These are phyloP conservation scores for Penicillium sp. DNA, from an alignment of 2,329 filamentous ascomycete species.

Conservation along the genomic window DNA sequence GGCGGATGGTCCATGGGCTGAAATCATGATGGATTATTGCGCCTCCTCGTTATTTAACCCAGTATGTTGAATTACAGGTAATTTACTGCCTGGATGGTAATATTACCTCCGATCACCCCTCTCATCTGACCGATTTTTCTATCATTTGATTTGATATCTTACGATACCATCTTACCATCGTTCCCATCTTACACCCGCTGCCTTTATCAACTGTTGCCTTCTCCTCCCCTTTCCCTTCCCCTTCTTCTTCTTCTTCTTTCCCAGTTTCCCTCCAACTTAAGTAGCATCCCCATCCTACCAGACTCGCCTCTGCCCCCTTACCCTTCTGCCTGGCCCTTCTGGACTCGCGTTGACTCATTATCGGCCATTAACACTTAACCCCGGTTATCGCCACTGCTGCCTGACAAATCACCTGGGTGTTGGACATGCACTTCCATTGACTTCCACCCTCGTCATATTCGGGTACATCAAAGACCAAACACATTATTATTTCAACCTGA, in stretches of 20 bases:
- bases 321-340: neutral
- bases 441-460: slow-evolving; percentile 26
- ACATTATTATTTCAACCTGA: neutral
- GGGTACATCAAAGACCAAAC: slow-evolving; percentile 2
- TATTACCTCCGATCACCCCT: neutral
- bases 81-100: neutral
- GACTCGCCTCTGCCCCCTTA: neutral
- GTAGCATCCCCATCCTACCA: slow-evolving; percentile 3
- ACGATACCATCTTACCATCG: slow-evolving; percentile 4
- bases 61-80: neutral
- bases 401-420: slow-evolving; percentile 31
- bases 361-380: slow-evolving; percentile 30
- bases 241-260: slow-evolving; percentile 3
- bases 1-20: neutral
- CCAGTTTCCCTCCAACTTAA: neutral
- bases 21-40: neutral
- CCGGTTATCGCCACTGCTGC: slow-evolving; percentile 30
- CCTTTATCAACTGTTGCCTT: slow-evolving; percentile 6
- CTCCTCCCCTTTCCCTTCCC: neutral
- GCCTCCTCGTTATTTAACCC: neutral
- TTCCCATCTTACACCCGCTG: slow-evolving; percentile 1
- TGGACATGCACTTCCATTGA: slow-evolving; percentile 32
- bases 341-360: slow-evolving; percentile 22
- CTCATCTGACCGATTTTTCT: neutral
- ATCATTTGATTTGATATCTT: neutral